These are phyloP conservation scores for Sclerotinia borealis DNA, from an alignment of 2,329 filamentous ascomycete species.

Conservation along the genomic window DNA sequence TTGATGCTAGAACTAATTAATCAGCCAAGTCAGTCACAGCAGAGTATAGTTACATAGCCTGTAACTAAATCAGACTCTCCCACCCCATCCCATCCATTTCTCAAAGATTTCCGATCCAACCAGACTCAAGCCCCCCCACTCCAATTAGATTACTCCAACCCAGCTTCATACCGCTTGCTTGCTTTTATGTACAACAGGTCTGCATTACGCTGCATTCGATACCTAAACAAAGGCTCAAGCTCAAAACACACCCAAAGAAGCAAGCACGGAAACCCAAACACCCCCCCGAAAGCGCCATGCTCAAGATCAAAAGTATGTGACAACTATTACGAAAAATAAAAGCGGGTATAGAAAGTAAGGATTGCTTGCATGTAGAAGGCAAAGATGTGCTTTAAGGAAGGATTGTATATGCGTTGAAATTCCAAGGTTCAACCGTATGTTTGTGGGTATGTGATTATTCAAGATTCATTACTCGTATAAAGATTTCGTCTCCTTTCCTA, in stretches of 20 bases:
- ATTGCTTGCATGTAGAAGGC: neutral
- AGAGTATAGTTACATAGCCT: neutral
- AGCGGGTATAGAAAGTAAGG: constrained; percentile 1
- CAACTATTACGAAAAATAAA: neutral
- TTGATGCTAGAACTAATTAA: neutral
- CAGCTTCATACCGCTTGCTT: neutral
- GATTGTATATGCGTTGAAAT: neutral
- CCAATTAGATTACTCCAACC: neutral
- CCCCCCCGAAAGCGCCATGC: neutral
- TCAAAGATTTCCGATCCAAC: neutral
- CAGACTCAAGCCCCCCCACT: neutral
- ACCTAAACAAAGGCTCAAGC: neutral
- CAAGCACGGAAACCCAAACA: neutral
- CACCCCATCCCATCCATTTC: neutral
- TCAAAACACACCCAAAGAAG: neutral
- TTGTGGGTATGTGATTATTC: constrained; percentile 3
- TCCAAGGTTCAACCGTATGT: neutral
- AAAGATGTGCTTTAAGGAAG: neutral
- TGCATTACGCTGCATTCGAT: neutral
- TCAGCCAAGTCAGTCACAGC: neutral
- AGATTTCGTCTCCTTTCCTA: neutral
- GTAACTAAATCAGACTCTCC: neutral
- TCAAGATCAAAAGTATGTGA: neutral
- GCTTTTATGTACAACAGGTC: neutral
- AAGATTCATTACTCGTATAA: constrained; percentile 9